phyloP scores from a whole-genome alignment of 83 land plant species.

The Thuja plicata region DNA sequence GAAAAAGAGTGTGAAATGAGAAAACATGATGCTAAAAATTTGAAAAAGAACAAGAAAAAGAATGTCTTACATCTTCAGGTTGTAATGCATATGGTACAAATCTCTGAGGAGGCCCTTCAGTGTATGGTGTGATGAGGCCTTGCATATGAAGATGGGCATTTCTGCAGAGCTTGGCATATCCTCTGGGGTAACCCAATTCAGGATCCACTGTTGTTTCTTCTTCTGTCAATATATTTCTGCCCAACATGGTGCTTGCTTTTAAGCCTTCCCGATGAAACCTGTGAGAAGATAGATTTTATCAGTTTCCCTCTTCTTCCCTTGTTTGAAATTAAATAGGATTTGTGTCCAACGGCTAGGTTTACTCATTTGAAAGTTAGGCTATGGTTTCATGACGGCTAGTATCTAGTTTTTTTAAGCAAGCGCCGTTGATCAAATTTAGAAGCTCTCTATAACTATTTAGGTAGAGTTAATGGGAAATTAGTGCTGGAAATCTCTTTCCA shows the following conservation, averaged over 20 bases:
- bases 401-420: too few species aligned
- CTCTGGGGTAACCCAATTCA: slow-evolving; percentile 78
- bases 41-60: neutral
- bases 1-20: neutral
- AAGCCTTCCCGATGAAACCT: neutral
- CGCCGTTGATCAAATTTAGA: too few species aligned
- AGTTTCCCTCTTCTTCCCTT: neutral
- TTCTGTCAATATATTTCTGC: slow-evolving; percentile 32
- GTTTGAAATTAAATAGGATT: neutral
- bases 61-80: slow-evolving; percentile 60
- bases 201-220: slow-evolving; percentile 79
- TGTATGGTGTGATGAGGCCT: slow-evolving; percentile 43
- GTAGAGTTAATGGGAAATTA: too few species aligned
- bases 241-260: neutral
- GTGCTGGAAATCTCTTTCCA: too few species aligned
- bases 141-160: slow-evolving; percentile 23
- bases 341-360: neutral
- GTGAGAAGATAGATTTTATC: neutral
- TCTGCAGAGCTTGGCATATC: slow-evolving; percentile 84
- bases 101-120: slow-evolving; percentile 77
- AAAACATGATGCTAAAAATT: neutral
- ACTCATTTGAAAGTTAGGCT: too few species aligned
- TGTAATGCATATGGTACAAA: slow-evolving; percentile 65
- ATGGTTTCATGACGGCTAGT: too few species aligned
- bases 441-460: too few species aligned